Evolutionary conservation across 2,329 filamentous ascomycete genomes (phyloP), one percentile per base, ranked within the genome.

Genomic region (Cyclaneusma minus): DNA sequence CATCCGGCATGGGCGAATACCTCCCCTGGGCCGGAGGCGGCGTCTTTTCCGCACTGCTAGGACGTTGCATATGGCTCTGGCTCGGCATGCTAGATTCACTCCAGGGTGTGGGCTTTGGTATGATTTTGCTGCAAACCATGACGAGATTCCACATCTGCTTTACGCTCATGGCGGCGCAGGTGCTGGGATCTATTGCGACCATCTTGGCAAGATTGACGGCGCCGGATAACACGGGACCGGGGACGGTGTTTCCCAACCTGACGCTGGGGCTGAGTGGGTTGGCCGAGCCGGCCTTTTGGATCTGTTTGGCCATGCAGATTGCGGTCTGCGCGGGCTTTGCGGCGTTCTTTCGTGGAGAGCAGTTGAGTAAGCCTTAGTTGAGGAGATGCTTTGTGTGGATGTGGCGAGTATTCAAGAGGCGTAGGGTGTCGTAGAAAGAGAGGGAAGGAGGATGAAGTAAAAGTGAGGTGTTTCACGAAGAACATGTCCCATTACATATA

Each of bases 91-190:
- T 76, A 13, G 69, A 76, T 38, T 58, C 64, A 8, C 49, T 76
- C 6, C 71, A 77, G 44, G 67, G 68, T 19, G 61, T 74, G 3
- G 70, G 70, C 2, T 62, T 76, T 29, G 70, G 70, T 31, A 76
- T 74, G 68, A 68, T 75, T 29, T 52, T 76, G 5, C 49, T 76
- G 21, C 66, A 71, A 42, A 74, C 69, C 2, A 48, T 72, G 36
- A 74, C 69, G 2, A 53, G 71, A 14, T 60, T 72, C 45, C 71
- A 76, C 41, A 68, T 74, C 29, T 58, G 62, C 31, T 71, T 69
- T 37, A 65, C 68, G 1, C 50, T 75, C 12, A 55, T 71, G 22
- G 55, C 51, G 3, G 67, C 68, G 4, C 71, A 76, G 48, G 58
- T 73, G 8, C 41, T 76, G 12, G 71, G 70, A n/a, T 66, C 63